Evolutionary conservation across 371 early-diverging fungal species (phyloP), one percentile per base, ranked within the genome.

Genomic region (Lichtheimia ornata): DNA sequence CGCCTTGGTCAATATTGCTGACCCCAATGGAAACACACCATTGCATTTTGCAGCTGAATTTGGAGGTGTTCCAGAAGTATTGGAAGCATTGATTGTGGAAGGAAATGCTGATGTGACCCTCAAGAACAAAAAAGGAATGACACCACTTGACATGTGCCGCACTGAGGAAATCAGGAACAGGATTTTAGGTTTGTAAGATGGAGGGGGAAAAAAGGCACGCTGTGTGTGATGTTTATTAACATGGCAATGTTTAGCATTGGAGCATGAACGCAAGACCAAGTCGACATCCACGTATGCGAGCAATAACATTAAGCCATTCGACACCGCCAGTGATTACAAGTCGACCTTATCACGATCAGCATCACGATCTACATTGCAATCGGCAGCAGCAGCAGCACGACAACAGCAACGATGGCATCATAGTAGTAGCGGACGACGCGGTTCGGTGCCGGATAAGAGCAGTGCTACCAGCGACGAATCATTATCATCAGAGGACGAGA

Each of bases 11-110:
- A 81, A 88, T 50, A 77, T 84, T 64, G 78, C 78, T 0, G 89
- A 89, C 57, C 78, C 82, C 7, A 83, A 81, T 42, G 87, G 87
- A 2, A 87, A 87, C 53, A 85, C 86, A 9, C 86, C 89, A 20
- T 53, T 88, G n/a, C 89, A 89, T 64, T 86, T 86, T 64, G 89
- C 89, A 18, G 84, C 83, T 4, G 84, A 85, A 59, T 84, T 81
- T 61, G 84, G 86, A 6, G 77, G 79, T 14, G 77, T 86, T 0
- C 59, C 73, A 22, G 84, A 86, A 58, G 86, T 86, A 0, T 65
- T 86, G 3, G 72, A 76, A 17, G 82, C 84, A 4, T 56, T 86
- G 30, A 61, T 81, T 35, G 25, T 77, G 25, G 81, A 83, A 52
- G 83, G 78, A 6, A 64, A 72, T 17, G 83, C 83, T 4, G 77